A percentile compares a stretch with the other conserved stretches of the same genome.
Conservation (phyloP, 495 filamentous ascomycete genomes). For the Rostrohypoxylon terebratum region DNA sequence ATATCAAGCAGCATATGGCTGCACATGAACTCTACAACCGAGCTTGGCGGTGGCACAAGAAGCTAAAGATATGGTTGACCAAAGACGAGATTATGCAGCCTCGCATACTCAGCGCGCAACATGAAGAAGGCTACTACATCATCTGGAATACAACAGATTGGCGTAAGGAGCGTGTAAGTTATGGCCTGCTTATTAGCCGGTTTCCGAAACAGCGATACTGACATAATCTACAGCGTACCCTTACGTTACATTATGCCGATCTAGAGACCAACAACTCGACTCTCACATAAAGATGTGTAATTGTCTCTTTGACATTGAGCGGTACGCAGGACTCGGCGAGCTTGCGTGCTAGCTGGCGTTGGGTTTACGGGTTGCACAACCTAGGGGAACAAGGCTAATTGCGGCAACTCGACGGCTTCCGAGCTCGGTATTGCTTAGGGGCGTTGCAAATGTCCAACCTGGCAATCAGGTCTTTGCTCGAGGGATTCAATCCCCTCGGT, state of each 20-base stretch:
- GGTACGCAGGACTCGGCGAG: slow-evolving; percentile 25
- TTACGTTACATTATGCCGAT: slow-evolving; percentile 82
- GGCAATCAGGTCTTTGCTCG: slow-evolving; percentile 20
- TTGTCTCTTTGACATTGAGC: slow-evolving; percentile 29
- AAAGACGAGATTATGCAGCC: slow-evolving; percentile 83
- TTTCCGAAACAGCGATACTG: slow-evolving; percentile 28
- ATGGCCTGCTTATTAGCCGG: background rate
- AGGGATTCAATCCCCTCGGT: slow-evolving; percentile 7
- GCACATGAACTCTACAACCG: slow-evolving; percentile 83
- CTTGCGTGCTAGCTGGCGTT: slow-evolving; percentile 30
- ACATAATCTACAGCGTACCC: slow-evolving; percentile 70
- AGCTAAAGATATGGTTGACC: slow-evolving; percentile 88
- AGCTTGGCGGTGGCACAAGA: slow-evolving; percentile 94
- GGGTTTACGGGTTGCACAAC: slow-evolving; percentile 33
- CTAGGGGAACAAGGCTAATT: slow-evolving; percentile 33
- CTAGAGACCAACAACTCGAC: slow-evolving; percentile 65
- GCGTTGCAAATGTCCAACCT: slow-evolving; percentile 17
- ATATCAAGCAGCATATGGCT: slow-evolving; percentile 85
- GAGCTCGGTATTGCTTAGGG: slow-evolving; percentile 23
- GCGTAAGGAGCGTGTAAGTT: slow-evolving; percentile 82
- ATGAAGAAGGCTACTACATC: slow-evolving; percentile 88
- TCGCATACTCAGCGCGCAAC: slow-evolving; percentile 70
- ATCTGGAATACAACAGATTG: slow-evolving; percentile 88
- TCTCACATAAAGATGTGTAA: slow-evolving; percentile 16
- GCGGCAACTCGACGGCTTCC: slow-evolving; percentile 28